Conservation (phyloP, 441 rosid genomes). For the Melastoma candidum region DNA sequence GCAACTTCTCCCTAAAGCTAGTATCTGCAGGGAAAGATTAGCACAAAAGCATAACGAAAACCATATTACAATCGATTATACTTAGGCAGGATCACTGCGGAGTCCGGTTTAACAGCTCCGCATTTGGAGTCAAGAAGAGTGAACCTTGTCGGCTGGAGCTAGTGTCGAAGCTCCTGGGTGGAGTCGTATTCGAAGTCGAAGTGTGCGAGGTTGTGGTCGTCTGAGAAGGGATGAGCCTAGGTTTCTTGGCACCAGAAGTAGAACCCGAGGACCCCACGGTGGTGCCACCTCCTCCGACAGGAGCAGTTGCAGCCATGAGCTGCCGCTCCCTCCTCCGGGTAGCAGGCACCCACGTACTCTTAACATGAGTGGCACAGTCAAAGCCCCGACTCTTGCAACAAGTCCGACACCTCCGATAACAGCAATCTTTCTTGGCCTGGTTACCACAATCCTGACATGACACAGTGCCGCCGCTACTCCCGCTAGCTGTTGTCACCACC, state of each 20-base stretch:
- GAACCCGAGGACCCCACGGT: conserved; percentile 54
- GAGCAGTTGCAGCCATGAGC: conserved; percentile 27
- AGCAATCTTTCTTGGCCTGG: conserved; percentile 91
- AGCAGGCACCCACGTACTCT: conserved; percentile 98
- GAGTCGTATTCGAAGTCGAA: conserved; percentile 74
- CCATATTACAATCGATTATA: too few species aligned
- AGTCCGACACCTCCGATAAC: conserved; percentile 75
- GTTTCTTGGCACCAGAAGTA: conserved; percentile 65
- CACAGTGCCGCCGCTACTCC: conserved; percentile 25
- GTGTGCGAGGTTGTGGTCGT: conserved; percentile 72
- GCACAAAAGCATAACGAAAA: background rate
- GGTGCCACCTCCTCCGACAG: conserved; percentile 25
- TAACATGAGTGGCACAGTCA: conserved; percentile 84
- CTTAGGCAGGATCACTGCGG: too few species aligned
- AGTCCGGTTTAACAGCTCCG: too few species aligned
- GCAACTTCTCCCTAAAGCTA: conserved; percentile 50
- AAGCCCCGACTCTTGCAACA: conserved; percentile 93
- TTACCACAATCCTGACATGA: conserved; percentile 98
- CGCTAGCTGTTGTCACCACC: conserved; percentile 19
- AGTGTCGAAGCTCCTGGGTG: conserved; percentile 82
- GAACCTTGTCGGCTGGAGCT: conserved; percentile 82
- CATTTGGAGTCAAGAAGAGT: background rate
- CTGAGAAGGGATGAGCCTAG: conserved; percentile 52
- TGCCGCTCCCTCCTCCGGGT: conserved; percentile 83
- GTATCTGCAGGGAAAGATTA: conserved; percentile 26